A percentile compares a stretch with the other conserved stretches of the same genome.
These are phyloP conservation scores for Leccinum huronense DNA, from an alignment of 1,284 basidiomycete species.

Conservation along the genomic window DNA sequence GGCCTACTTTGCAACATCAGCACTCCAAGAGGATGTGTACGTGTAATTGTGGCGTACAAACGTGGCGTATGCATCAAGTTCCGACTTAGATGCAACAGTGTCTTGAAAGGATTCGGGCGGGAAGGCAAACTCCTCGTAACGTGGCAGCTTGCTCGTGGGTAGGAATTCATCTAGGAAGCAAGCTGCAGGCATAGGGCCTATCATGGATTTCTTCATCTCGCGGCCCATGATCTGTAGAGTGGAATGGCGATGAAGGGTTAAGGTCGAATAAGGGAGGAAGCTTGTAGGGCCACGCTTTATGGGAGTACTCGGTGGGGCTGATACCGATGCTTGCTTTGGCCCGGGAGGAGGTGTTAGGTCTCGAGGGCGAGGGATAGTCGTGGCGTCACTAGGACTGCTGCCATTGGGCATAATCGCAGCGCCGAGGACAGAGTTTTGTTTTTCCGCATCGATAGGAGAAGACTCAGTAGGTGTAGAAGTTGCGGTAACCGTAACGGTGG, in stretches of 20 bases:
- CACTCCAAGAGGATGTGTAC: neutral
- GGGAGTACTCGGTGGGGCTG: neutral
- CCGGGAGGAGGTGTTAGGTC: no score
- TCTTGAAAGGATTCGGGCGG: neutral
- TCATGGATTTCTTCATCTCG: neutral
- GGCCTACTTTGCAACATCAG: neutral
- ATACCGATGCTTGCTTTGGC: neutral
- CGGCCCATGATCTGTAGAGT: neutral
- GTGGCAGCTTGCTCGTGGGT: neutral
- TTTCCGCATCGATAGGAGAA: no score
- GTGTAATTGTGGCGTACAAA: neutral
- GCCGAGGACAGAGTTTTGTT: no score
- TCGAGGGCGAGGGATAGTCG: no score
- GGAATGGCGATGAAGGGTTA: neutral
- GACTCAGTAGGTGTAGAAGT: no score
- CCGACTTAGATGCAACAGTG: neutral
- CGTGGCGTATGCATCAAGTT: neutral
- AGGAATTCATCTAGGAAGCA: neutral
- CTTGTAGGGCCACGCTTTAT: neutral
- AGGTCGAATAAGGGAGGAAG: neutral
- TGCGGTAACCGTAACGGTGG: no score
- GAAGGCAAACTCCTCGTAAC: neutral
- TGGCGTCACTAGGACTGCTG: neutral
- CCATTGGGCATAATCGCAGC: neutral
- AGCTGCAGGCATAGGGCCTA: neutral